Conservation (phyloP, 257 asterid genomes). For the Solanum ossicruentum region DNA sequence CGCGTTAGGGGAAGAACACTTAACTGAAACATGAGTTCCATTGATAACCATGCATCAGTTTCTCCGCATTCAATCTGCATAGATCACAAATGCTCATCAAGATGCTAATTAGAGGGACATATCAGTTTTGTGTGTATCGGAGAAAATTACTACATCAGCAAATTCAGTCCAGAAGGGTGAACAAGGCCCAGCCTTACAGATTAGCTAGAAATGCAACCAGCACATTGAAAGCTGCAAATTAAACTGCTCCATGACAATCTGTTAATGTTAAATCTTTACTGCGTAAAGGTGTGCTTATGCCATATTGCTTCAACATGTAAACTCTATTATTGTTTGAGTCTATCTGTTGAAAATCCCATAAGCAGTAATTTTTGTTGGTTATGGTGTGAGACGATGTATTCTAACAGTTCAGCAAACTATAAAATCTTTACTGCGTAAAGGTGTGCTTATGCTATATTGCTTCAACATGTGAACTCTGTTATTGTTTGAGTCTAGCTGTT, state of each 20-base stretch:
- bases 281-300: not conserved
- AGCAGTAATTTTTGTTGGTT: not conserved
- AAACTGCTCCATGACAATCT: not conserved
- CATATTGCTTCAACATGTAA: not conserved
- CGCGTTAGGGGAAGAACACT: conserved; percentile 96
- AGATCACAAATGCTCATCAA: not conserved
- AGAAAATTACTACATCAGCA: not conserved
- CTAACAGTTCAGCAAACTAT: not conserved
- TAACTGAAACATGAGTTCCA: conserved; percentile 97
- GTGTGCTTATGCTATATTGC: not conserved
- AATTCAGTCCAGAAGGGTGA: not conserved
- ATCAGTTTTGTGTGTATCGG: not conserved
- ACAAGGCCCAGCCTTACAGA: not conserved
- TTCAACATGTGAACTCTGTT: not conserved
- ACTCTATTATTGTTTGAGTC: not conserved
- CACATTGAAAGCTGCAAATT: not conserved
- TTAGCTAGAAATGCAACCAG: not conserved
- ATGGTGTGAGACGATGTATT: not conserved
- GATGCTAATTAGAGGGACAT: not conserved
- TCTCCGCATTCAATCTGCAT: conserved; percentile 86
- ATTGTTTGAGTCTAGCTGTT: not conserved
- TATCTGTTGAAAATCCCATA: not conserved
- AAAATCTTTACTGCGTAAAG: not conserved
- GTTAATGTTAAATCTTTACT: not conserved
- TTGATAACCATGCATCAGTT: conserved; percentile 95